These are phyloP conservation scores for Globisporangium carolinianum DNA, from an alignment of 352 stramenopile genomes.

Conservation along the genomic window DNA sequence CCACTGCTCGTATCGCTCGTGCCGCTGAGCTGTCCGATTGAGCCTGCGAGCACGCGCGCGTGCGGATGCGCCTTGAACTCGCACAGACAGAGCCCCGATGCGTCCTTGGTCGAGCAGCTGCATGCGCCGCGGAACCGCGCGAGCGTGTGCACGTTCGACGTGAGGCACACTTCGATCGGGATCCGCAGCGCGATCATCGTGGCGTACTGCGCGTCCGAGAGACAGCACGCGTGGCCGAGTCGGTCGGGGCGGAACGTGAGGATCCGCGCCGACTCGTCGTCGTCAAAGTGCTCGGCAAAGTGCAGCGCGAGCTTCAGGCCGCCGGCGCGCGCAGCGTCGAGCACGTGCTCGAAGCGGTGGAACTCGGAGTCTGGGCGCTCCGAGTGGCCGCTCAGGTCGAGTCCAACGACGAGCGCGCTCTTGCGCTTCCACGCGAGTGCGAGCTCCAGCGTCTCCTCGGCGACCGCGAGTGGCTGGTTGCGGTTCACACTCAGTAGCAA, in stretches of 20 bases:
- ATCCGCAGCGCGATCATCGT: slow-evolving; percentile 66
- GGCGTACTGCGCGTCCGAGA: slow-evolving; percentile 65
- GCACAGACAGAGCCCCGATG: slow-evolving; percentile 44
- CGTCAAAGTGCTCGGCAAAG: slow-evolving; percentile 89
- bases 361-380: slow-evolving; percentile 78
- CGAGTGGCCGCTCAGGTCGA: slow-evolving; percentile 86
- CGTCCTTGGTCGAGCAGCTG: slow-evolving; percentile 34
- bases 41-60: slow-evolving; percentile 37
- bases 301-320: slow-evolving; percentile 88
- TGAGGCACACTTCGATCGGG: slow-evolving; percentile 91
- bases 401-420: slow-evolving; percentile 62
- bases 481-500: slow-evolving; percentile 81
- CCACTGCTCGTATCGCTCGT: not conserved
- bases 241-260: slow-evolving; percentile 88
- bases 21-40: slow-evolving; percentile 3
- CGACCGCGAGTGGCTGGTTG: slow-evolving; percentile 54
- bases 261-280: slow-evolving; percentile 73
- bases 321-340: slow-evolving; percentile 58
- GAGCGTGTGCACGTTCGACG: slow-evolving; percentile 92
- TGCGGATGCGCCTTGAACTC: slow-evolving; percentile 82
- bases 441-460: slow-evolving; percentile 57
- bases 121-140: slow-evolving; percentile 53
- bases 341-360: slow-evolving; percentile 64
- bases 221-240: slow-evolving; percentile 87
- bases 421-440: slow-evolving; percentile 44